Evolutionary conservation across 257 asterid species (phyloP).

Genomic region (Haberlea rhodopensis): DNA sequence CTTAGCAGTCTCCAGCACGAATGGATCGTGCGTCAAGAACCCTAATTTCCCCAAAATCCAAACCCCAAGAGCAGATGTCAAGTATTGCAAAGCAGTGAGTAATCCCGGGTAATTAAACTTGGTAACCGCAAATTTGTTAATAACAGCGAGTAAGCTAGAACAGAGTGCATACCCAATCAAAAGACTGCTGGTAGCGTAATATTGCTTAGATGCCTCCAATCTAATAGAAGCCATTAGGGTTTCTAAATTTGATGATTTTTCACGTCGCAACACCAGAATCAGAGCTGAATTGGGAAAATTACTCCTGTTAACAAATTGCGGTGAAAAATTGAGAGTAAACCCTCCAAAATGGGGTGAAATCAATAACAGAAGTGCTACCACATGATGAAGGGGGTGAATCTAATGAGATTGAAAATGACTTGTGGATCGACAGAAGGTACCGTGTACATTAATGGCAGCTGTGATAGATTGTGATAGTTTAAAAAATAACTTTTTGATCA

Average conservation of each 20-base stretch:
- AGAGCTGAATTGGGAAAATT: constrained; percentile 7
- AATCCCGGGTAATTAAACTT: constrained; percentile 87
- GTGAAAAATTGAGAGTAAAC: not conserved
- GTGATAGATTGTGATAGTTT: too few relatives aligned
- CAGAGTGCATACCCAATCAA: constrained; percentile 92
- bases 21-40: constrained; percentile 77
- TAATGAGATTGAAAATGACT: not conserved
- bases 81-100: constrained; percentile 87
- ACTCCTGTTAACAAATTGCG: too few relatives aligned
- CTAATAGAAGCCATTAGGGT: constrained; percentile 45
- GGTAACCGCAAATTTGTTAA: constrained; percentile 88
- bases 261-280: not conserved
- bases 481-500: too few relatives aligned
- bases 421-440: not conserved
- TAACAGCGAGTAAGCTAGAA: constrained; percentile 89
- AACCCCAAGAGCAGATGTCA: constrained; percentile 81
- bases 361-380: too few relatives aligned
- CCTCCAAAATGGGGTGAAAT: not conserved
- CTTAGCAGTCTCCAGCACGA: constrained; percentile 66
- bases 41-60: constrained; percentile 82
- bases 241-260: constrained; percentile 7
- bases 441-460: too few relatives aligned
- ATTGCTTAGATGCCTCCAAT: constrained; percentile 54
- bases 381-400: not conserved
- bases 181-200: constrained; percentile 73